Base-by-base conservation (phyloP, 306 rosid genomes). In the Benincasa hispida region DNA sequence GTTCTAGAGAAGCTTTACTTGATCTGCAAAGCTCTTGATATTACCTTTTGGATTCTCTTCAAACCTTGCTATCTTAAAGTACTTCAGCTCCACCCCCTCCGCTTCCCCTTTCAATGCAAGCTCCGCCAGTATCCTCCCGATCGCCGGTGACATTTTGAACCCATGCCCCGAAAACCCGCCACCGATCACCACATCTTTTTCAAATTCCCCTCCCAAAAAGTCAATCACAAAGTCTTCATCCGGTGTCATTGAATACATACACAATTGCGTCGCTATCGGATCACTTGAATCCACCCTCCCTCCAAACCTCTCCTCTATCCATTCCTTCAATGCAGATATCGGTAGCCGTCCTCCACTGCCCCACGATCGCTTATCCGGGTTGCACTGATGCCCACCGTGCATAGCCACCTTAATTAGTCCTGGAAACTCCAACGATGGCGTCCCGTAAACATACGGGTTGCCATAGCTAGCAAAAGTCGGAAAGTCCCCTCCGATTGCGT, bases 161-260 rank as follows among this genome's bases (percentile, higher is more conserved):
- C 99, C 99, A 14, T 94, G 97, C 62, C 99, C 99, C 0, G 97
- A 94, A 80, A 94, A 94, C 65, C 99, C 99, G 0, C 86, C 95
- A 7, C 99, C 99, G 1, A 92, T 18, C 61, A 92, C 91, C 60
- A 94, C 91, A 63, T 89, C 91, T 58, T 86, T 85, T 62, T 76
- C 89, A 9, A 91, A 88, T 80, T 83, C 87, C 17, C 96, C 91
- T 4, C 97, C 98, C 87, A 95, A 61, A 53, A 88, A 95, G 79
- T 92, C 99, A 25, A 95, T 84, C 60, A 95, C 87, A 45, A 84
- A 95, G 75, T 95, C 96, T 81, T 88, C 93, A 21, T 89, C 96
- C 0, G 97, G 95, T 0, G 95, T 94, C 97, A 88, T 81, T 0
- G 99, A 87, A 34, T 94, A 94, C 96, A 94, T 89, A 74, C 99